These are phyloP conservation scores for Calamus simplicifolius DNA, from an alignment of 176 grass and related monocot genomes.

Conservation along the genomic window DNA sequence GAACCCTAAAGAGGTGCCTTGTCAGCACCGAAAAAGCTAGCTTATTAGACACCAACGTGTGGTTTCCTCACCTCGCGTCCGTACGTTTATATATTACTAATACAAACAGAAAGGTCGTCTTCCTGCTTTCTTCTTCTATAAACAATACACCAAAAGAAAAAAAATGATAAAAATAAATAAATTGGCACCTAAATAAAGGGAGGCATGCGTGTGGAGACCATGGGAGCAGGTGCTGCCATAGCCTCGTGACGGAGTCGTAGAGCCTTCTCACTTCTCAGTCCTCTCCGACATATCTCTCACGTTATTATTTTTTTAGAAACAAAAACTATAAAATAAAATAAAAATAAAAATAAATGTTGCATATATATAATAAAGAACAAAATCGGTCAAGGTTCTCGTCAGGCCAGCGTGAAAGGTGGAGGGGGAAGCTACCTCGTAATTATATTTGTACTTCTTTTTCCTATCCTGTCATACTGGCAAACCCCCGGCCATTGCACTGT, in stretches of 20 bases:
- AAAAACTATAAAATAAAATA: too few relatives aligned
- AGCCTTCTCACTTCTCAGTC: too few relatives aligned
- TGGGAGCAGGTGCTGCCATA: too few relatives aligned
- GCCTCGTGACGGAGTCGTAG: too few relatives aligned
- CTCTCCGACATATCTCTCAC: too few relatives aligned
- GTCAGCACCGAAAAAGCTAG: conserved; percentile 23
- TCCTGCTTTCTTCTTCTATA: not conserved
- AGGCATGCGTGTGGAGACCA: too few relatives aligned
- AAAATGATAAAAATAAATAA: not conserved
- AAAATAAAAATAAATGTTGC: too few relatives aligned
- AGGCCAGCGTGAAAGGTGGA: conserved; percentile 15
- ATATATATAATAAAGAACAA: too few relatives aligned
- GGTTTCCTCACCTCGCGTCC: not conserved
- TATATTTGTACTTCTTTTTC: not conserved
- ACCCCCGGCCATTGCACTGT: conserved; percentile 6
- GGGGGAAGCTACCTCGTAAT: not conserved
- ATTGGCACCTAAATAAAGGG: too few relatives aligned
- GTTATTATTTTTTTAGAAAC: too few relatives aligned
- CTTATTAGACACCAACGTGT: conserved; percentile 10
- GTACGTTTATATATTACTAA: not conserved
- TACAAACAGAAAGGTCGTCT: not conserved
- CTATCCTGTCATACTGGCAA: not conserved
- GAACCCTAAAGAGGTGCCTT: conserved; percentile 25
- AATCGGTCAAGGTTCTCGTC: too few relatives aligned
- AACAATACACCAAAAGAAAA: not conserved